A percentile compares a stretch with the other conserved stretches of the same genome.
phyloP scores from a whole-genome alignment of 2,329 filamentous ascomycete genomes.

The Triangularia verruculosa region DNA sequence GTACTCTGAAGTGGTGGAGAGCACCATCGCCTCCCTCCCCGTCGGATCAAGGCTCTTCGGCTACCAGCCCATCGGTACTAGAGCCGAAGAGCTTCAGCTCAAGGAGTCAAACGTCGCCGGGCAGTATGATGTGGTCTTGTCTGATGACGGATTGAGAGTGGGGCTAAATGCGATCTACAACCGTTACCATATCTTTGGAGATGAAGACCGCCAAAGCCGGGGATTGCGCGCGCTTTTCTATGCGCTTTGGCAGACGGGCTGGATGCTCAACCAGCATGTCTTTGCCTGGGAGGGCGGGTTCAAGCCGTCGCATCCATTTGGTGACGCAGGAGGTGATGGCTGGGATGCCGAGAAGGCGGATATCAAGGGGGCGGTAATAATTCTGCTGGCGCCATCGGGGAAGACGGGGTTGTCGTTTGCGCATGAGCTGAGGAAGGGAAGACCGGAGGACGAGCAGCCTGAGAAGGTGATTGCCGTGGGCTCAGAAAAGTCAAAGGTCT shows the following conservation, averaged over 20 bases:
- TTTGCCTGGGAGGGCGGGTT: constrained; percentile 10
- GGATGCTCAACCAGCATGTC: constrained; percentile 13
- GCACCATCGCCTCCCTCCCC: constrained; percentile 4
- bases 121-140: neutral
- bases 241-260: constrained; percentile 13
- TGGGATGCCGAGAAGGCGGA: constrained; percentile 16
- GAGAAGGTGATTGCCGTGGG: constrained; percentile 14
- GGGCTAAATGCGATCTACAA: constrained; percentile 13
- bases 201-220: neutral
- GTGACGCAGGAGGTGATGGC: neutral
- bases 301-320: constrained; percentile 11
- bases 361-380: constrained; percentile 11
- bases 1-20: constrained; percentile 15
- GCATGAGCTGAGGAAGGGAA: constrained; percentile 7
- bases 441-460: constrained; percentile 9
- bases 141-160: constrained; percentile 3
- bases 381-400: constrained; percentile 17
- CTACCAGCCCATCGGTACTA: constrained; percentile 11
- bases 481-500: constrained; percentile 11
- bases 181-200: constrained; percentile 1
- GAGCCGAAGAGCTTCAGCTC: constrained; percentile 8
- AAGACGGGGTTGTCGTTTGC: constrained; percentile 19
- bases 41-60: constrained; percentile 13
- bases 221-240: constrained; percentile 13
- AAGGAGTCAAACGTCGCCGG: neutral